Conservation (phyloP, 768 basidiomycete genomes). For the Russula olivacea region DNA sequence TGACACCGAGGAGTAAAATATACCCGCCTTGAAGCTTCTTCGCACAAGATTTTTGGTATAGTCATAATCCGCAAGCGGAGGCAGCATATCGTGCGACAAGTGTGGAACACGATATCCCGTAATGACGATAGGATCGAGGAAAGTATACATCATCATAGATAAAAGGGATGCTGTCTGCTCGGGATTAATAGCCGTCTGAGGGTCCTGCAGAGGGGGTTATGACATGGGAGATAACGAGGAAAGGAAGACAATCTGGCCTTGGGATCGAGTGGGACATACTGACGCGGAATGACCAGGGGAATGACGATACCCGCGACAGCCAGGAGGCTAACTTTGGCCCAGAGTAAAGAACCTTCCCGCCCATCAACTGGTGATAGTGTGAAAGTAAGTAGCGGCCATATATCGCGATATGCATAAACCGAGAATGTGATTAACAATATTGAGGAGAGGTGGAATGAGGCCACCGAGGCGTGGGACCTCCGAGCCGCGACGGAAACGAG, state of each 20-base stretch:
- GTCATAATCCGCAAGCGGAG: constrained; percentile 47
- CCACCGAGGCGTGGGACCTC: constrained; percentile 7
- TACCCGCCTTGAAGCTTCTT: constrained; percentile 33
- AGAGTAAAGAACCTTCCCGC: constrained; percentile 44
- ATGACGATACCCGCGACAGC: constrained; percentile 41
- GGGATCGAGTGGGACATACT: constrained; percentile 54
- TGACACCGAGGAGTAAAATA: not conserved
- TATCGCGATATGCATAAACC: constrained; percentile 51
- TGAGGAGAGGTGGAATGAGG: constrained; percentile 42
- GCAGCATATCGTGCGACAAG: constrained; percentile 39
- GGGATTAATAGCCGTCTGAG: constrained; percentile 26
- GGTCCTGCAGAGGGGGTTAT: constrained; percentile 25
- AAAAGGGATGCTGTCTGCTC: constrained; percentile 32
- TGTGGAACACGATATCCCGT: constrained; percentile 41
- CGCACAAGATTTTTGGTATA: constrained; percentile 33
- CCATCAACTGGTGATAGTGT: constrained; percentile 45
- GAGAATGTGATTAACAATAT: constrained; percentile 44
- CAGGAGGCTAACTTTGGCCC: constrained; percentile 48
- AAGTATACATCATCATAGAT: constrained; percentile 42
- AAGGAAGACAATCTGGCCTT: constrained; percentile 32
- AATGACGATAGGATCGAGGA: constrained; percentile 47
- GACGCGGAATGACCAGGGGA: constrained; percentile 51
- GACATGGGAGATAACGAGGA: not conserved
- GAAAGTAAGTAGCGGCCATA: constrained; percentile 56
- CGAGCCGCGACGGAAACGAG: constrained; percentile 21